Base-by-base conservation (phyloP, 2,329 filamentous ascomycete species). In the Verticillium tricorpus region DNA sequence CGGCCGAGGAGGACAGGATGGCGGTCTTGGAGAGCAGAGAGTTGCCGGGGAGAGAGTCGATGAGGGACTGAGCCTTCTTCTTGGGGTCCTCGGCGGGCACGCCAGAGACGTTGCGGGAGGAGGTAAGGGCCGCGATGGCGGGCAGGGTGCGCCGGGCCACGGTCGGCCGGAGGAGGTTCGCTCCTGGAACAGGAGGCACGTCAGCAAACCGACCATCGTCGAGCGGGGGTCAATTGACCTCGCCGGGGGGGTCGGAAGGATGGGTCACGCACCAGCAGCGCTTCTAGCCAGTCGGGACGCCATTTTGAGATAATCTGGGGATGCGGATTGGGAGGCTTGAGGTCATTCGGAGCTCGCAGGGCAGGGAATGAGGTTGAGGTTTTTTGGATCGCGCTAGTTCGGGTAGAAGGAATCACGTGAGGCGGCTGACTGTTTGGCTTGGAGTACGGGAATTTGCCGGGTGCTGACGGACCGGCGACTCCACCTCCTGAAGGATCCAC, bases 261-360 rank as follows among this genome's bases (percentile, higher is more conserved):
- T 65, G 64, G 63, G 64, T 57, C 69, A 88, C 92, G 80, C 88
- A 98, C 94, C 91, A 82, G 94, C 84, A 83, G 93, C 92, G 86
- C 89, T 93, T 87, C 91, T 93, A 87, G 90, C 92, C 84, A 98
- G 87, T 86, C 93, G 92, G 82, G 92, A 97, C 86, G 94, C 94
- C 94, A 98, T 98, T 90, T 84, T 91, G 85, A 79, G 78, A 82
- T 83, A 78, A 80, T 75, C 80, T 78, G 80, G 78, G 80, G 81
- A 82, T 82, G 79, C 76, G 77, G 75, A 80, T 76, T 74, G 75
- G 73, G 69, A 73, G 71, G 73, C 73, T 77, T 76, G 72, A 75
- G 69, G 72, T 72, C 76, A 76, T 75, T 80, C 74, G 76, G 73
- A 76, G 76, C 77, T 80, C 60, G n/a, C 45, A 52, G 45, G 45